Evolutionary conservation across 495 filamentous ascomycete species (phyloP), one percentile per base, ranked within the genome.

Genomic region (Penicillium cinerascens): DNA sequence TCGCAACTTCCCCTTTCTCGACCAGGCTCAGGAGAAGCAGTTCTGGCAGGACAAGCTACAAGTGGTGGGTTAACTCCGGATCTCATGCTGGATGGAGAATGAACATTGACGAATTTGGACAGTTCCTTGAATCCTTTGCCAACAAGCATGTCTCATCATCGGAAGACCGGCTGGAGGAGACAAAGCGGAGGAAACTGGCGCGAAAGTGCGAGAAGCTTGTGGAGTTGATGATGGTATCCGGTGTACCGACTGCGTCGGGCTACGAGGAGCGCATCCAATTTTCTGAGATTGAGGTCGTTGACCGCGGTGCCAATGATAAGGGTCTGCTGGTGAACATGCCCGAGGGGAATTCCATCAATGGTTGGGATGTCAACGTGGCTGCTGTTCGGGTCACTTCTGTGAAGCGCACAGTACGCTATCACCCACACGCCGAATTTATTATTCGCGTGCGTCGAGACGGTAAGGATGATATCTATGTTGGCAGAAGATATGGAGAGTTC

Each of bases 41-140:
- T 98, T 98, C 61, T 98, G 93, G 93, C 93, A 98, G 73, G 90
- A 97, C 61, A 96, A 96, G 68, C 72, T 98, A 43, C 93, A 98
- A 79, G 84, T 92, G 68, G 91, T 96, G 70, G 39, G 90, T 82
- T 55, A 27, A 42, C 16, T 33, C 26, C 18, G 9, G 6, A 11
- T 33, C 37, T 42, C 26, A 6, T 5, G 23, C 43, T 20, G 10
- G 37, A 6, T 8, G 13, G 16, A 18, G 6, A 39, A 20, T 39
- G 37, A 39, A 18, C 35, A 49, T 38, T 49, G 45, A 54, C 38
- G 16, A 2, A 20, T 11, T 23, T 15, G 16, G 15, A 23, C 65
- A 96, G 92, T 98, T 97, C 60, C 79, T 98, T 4, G 91, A 97
- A 64, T 95, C 89, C 1, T 98, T 98, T 63, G 93, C 95, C n/a